Evolutionary conservation across 345 rosid species (phyloP).

Genomic region (Aegle marmelos): DNA sequence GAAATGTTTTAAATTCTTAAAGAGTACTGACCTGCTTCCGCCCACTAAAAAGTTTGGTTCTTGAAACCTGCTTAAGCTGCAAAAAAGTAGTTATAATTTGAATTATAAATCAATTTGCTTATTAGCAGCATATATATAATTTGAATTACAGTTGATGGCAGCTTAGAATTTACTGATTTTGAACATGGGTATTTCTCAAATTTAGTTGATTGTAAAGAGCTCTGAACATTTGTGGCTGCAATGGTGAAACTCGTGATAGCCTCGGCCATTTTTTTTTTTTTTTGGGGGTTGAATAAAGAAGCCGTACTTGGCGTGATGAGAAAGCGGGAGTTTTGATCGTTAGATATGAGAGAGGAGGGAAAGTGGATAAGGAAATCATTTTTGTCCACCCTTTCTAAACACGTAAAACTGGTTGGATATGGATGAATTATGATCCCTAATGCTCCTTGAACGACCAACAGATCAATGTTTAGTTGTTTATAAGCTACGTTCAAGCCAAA

Average conservation of each 20-base stretch:
- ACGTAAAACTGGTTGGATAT: too few species aligned
- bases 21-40: constrained; percentile 29
- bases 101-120: too few species aligned
- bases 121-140: not conserved
- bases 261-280: constrained; percentile 39
- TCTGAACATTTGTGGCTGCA: constrained; percentile 29
- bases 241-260: constrained; percentile 48
- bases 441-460: not conserved
- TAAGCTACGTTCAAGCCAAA: too few species aligned
- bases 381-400: constrained; percentile 30
- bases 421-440: not conserved
- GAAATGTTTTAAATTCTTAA: not conserved
- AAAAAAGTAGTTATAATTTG: not conserved
- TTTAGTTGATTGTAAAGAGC: constrained; percentile 24
- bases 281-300: not conserved
- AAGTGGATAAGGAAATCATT: constrained; percentile 50
- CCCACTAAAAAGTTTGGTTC: constrained; percentile 25
- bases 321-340: not conserved
- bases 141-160: not conserved
- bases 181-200: constrained; percentile 26
- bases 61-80: constrained; percentile 36
- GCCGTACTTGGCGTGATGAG: not conserved
- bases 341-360: not conserved
- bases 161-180: constrained; percentile 25
- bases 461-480: not conserved